These are phyloP conservation scores for Penicillium sp. DNA, from an alignment of 2,329 filamentous ascomycete genomes.

Conservation along the genomic window DNA sequence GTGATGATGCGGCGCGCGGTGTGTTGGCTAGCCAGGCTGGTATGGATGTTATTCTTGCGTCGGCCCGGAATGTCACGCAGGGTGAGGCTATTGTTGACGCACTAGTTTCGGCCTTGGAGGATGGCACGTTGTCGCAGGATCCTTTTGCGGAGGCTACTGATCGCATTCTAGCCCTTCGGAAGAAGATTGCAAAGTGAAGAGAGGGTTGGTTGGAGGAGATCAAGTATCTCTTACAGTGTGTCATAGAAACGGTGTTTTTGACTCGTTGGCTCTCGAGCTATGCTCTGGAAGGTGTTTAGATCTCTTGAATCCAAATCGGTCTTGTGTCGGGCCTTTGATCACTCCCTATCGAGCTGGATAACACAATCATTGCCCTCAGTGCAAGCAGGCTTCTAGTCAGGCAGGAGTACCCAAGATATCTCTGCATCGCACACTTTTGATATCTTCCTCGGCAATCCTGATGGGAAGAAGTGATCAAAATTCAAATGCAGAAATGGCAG, in stretches of 20 bases:
- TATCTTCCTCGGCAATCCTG: not conserved
- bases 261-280: not conserved
- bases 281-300: no score
- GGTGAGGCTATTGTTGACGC: slow-evolving; percentile 29
- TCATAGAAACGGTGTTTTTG: not conserved
- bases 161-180: slow-evolving; percentile 20
- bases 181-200: slow-evolving; percentile 10
- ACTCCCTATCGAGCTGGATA: no score
- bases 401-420: no score
- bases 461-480: not conserved
- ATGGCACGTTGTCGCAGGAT: slow-evolving; percentile 14
- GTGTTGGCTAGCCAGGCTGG: slow-evolving; percentile 32
- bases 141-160: slow-evolving; percentile 20
- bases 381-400: no score
- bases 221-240: not conserved
- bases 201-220: not conserved
- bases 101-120: slow-evolving; percentile 22
- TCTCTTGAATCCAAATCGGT: no score
- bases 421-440: no score
- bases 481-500: not conserved
- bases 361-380: no score
- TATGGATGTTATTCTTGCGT: slow-evolving; percentile 35
- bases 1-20: slow-evolving; percentile 23
- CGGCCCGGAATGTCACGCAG: slow-evolving; percentile 31
- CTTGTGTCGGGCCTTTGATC: no score